Evolutionary conservation across 148 eudicot species (phyloP).

Genomic region (Polygonum aviculare): DNA sequence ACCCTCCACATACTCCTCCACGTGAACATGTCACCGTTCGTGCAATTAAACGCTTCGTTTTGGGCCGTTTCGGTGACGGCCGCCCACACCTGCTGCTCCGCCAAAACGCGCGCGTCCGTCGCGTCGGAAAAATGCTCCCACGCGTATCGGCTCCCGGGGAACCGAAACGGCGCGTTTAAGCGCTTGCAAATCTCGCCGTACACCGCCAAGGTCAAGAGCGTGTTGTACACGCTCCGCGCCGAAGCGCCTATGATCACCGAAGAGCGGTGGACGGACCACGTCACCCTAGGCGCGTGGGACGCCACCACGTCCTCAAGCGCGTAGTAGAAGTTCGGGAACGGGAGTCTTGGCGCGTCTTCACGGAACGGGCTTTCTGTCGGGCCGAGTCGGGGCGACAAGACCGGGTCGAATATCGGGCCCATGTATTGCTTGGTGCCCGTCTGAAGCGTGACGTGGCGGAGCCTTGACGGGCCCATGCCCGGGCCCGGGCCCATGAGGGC

Average conservation of each 20-base stretch:
- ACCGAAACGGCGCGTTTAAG: constrained; percentile 22
- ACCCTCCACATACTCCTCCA: constrained; percentile 45
- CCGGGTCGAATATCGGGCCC: constrained; percentile 21
- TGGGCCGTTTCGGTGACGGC: constrained; percentile 18
- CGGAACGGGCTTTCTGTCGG: constrained; percentile 29
- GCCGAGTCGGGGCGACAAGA: neutral
- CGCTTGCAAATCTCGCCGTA: constrained; percentile 42
- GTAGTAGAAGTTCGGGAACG: constrained; percentile 33
- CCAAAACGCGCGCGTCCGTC: constrained; percentile 34
- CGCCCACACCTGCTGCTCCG: constrained; percentile 48
- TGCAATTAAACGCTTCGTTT: constrained; percentile 42
- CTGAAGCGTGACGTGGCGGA: constrained; percentile 31
- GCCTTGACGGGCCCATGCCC: constrained; percentile 7
- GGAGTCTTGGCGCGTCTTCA: constrained; percentile 29
- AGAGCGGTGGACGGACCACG: constrained; percentile 31
- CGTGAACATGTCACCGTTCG: constrained; percentile 44
- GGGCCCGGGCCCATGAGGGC: constrained; percentile 13
- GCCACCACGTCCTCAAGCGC: constrained; percentile 31
- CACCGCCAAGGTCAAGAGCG: constrained; percentile 20
- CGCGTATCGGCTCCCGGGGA: constrained; percentile 23
- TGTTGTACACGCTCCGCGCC: constrained; percentile 27
- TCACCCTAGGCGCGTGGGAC: constrained; percentile 11
- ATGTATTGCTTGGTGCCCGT: constrained; percentile 36
- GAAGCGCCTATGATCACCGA: constrained; percentile 39
- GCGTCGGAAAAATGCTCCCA: constrained; percentile 35